Conservation (phyloP, 768 basidiomycete genomes). For the Boletus subparvulus region DNA sequence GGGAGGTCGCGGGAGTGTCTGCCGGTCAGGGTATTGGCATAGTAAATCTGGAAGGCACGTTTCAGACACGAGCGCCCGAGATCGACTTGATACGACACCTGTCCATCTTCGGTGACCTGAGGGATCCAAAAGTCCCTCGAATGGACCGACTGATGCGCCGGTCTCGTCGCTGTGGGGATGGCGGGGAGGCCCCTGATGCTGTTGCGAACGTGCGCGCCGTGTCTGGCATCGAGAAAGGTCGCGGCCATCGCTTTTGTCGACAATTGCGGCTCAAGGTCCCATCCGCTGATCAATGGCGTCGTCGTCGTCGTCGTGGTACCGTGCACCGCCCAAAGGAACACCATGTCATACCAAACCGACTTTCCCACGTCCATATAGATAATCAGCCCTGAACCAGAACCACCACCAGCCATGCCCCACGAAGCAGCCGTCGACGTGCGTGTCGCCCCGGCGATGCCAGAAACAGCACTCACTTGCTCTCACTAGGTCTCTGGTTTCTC, state of each 20-base stretch:
- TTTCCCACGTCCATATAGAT: constrained; percentile 13
- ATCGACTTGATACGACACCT: constrained; percentile 48
- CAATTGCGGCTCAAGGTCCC: not conserved
- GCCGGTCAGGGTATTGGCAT: constrained; percentile 85
- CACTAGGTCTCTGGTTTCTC: constrained; percentile 71
- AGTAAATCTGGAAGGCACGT: constrained; percentile 68
- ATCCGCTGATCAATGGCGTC: not conserved
- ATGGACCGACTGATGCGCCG: constrained; percentile 3
- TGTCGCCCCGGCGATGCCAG: not conserved
- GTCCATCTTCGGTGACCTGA: constrained; percentile 73
- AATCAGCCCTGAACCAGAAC: not conserved
- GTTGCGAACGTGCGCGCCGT: constrained; percentile 5
- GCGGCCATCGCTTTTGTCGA: constrained; percentile 21
- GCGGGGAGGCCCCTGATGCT: constrained; percentile 33
- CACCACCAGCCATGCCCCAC: constrained; percentile 20
- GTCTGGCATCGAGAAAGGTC: constrained; percentile 7
- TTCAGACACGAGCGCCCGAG: not conserved
- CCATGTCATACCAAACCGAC: constrained; percentile 12
- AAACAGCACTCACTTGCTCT: not conserved
- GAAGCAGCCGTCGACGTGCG: constrained; percentile 38
- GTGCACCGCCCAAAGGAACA: constrained; percentile 10
- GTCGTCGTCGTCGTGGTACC: constrained; percentile 10
- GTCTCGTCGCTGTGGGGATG: constrained; percentile 16
- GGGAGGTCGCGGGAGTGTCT: constrained; percentile 81
- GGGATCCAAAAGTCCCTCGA: constrained; percentile 90